Evolutionary conservation across 2,329 filamentous ascomycete species (phyloP).

Genomic region (Calonectria honghensis): DNA sequence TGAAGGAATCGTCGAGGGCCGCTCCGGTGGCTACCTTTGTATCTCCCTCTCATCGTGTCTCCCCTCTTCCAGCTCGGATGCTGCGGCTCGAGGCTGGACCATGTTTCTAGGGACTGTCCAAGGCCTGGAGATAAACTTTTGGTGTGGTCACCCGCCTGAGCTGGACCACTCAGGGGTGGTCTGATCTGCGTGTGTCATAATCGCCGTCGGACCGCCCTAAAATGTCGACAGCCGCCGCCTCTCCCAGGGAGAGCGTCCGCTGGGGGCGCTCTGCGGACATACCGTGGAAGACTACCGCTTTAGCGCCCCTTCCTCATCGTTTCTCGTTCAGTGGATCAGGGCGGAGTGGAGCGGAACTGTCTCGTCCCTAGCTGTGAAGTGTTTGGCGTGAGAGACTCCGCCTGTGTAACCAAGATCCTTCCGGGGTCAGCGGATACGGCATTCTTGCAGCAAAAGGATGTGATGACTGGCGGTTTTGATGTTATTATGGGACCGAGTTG

Average conservation of each 20-base stretch:
- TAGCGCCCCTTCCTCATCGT: not conserved
- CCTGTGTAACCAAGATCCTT: conserved; percentile 19
- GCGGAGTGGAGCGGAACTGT: not conserved
- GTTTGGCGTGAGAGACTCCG: not conserved
- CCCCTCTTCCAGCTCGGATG: not conserved
- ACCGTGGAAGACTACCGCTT: not conserved
- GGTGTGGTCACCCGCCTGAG: not conserved
- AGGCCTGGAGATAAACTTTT: not conserved
- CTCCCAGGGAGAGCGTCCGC: not conserved
- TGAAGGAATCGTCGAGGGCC: not conserved
- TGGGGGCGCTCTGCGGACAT: not conserved
- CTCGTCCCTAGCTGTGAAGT: not conserved
- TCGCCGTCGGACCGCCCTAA: not conserved
- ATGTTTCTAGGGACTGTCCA: not conserved
- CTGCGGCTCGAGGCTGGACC: not conserved
- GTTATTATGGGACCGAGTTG: conserved; percentile 2
- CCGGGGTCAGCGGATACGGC: not conserved
- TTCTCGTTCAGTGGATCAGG: not conserved
- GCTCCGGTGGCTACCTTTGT: conserved; percentile 1
- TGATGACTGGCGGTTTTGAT: not conserved
- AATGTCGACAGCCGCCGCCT: conserved; percentile 10
- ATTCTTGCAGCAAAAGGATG: not conserved
- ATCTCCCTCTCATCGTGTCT: not conserved
- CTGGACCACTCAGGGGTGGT: not conserved
- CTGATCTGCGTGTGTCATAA: conserved; percentile 7